Conservation (phyloP, 2,329 filamentous ascomycete genomes). For the Metarhizium robertsii region DNA sequence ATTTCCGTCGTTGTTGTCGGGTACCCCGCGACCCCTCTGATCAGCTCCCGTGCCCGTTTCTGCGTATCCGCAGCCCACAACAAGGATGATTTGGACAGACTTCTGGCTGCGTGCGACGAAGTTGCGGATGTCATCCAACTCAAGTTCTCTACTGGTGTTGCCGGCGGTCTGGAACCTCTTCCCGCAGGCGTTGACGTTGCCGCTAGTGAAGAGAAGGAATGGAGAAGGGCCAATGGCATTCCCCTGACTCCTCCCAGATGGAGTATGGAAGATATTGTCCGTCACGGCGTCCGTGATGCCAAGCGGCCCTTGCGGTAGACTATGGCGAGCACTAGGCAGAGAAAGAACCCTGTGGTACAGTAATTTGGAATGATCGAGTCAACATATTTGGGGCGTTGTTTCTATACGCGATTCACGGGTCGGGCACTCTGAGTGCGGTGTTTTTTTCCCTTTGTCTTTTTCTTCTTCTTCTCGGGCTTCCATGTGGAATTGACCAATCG, state of each 20-base stretch:
- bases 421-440: constrained; percentile 6
- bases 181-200: constrained; percentile 60
- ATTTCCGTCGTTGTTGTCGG: constrained; percentile 96
- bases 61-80: constrained; percentile 94
- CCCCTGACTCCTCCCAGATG: constrained; percentile 72
- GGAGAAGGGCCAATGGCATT: constrained; percentile 51
- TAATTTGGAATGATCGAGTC: not conserved
- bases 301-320: constrained; percentile 59
- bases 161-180: constrained; percentile 73
- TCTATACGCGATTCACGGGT: constrained; percentile 4
- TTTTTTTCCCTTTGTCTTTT: constrained; percentile 2
- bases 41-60: constrained; percentile 90
- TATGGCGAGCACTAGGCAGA: not conserved
- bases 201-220: constrained; percentile 62
- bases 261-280: constrained; percentile 75
- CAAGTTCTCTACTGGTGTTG: constrained; percentile 94
- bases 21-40: constrained; percentile 91
- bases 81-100: constrained; percentile 91
- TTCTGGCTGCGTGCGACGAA: constrained; percentile 84
- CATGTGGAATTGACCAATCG: constrained; percentile 9
- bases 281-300: constrained; percentile 63
- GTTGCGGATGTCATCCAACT: constrained; percentile 86
- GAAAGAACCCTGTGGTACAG: not conserved
- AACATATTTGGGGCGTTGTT: constrained; percentile 13
- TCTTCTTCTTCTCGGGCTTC: constrained; percentile 5